Evolutionary conservation across 805 yeast species (phyloP).

Genomic region (Brettanomyces naardenensis): DNA sequence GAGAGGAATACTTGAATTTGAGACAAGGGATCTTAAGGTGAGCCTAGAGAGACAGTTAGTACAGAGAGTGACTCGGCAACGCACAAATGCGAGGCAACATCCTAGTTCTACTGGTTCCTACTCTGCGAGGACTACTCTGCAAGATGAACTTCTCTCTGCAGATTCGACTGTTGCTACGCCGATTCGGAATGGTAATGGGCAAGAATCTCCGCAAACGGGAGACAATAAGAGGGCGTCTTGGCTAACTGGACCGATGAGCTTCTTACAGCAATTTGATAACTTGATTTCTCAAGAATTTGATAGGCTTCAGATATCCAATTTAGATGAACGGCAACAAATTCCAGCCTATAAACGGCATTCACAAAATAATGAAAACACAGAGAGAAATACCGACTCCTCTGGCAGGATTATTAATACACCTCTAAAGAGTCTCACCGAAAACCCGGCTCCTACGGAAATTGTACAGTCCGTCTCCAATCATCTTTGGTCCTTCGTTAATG

Average conservation of each 20-base stretch:
- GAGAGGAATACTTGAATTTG: conserved; percentile 36
- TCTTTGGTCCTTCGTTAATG: conserved; percentile 44
- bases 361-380: no score
- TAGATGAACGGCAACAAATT: no score
- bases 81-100: conserved; percentile 3
- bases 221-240: conserved; percentile 11
- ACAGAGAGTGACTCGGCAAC: conserved; percentile 27
- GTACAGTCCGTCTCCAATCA: conserved; percentile 33
- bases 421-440: conserved; percentile 16
- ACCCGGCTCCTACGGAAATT: conserved; percentile 17
- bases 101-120: conserved; percentile 13
- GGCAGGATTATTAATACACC: conserved; percentile 21
- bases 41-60: conserved; percentile 39
- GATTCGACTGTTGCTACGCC: conserved; percentile 15
- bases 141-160: conserved; percentile 7
- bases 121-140: conserved; percentile 15
- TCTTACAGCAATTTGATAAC: conserved; percentile 62
- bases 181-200: background rate
- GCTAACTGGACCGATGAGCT: conserved; percentile 46
- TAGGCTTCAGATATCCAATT: conserved; percentile 33
- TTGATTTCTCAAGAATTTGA: conserved; percentile 61
- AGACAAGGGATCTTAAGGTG: conserved; percentile 42
- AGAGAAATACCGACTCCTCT: no score
- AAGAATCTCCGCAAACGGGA: background rate
- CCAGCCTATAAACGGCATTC: no score